These are phyloP conservation scores for Podaxis carcinomalis DNA, from an alignment of 768 basidiomycete genomes.

Conservation along the genomic window DNA sequence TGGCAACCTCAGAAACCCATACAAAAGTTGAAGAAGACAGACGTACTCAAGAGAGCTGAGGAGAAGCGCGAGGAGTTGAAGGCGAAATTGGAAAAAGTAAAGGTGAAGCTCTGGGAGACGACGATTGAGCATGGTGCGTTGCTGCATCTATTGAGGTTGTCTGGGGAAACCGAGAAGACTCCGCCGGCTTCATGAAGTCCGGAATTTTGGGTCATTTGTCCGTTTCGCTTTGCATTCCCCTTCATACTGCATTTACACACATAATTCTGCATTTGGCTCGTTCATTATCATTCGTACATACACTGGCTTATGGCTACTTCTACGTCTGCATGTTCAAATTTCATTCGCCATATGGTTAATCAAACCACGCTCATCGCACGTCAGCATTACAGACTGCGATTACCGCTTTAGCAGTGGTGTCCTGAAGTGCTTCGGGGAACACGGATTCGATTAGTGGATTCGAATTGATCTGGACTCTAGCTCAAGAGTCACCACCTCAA, in stretches of 20 bases:
- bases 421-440: too few species aligned
- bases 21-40: conserved; percentile 22
- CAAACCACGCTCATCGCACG: not conserved
- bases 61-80: conserved; percentile 49
- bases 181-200: not conserved
- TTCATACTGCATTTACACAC: not conserved
- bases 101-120: conserved; percentile 69
- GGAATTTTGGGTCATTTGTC: not conserved
- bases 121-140: conserved; percentile 68
- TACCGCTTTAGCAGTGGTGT: too few species aligned
- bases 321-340: not conserved
- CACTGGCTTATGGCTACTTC: not conserved
- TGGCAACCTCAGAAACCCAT: not conserved
- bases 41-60: conserved; percentile 47
- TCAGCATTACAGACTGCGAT: not conserved
- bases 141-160: conserved; percentile 37
- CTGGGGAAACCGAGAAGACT: conserved; percentile 12
- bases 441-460: not conserved
- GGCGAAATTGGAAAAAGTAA: conserved; percentile 53
- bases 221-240: not conserved
- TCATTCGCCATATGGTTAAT: not conserved
- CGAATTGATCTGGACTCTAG: not conserved
- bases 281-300: not conserved
- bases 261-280: not conserved
- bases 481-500: not conserved